These are phyloP conservation scores for Henckelia pumila DNA, from an alignment of 257 asterid genomes.

Conservation along the genomic window DNA sequence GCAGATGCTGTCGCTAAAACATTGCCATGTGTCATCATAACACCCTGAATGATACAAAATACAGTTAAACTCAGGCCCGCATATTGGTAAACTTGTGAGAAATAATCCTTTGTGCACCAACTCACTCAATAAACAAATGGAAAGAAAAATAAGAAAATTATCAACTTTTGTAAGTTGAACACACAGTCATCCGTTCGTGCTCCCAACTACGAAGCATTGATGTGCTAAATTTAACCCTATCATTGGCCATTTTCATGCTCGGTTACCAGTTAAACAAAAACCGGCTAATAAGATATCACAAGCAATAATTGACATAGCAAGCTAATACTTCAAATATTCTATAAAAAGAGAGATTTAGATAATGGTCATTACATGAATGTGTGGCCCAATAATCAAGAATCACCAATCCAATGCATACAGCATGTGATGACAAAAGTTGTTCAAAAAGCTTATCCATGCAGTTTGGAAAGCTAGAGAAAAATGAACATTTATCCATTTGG, in stretches of 20 bases:
- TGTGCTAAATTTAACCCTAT: not conserved
- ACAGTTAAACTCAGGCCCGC: not conserved
- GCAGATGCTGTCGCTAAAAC: conserved; percentile 90
- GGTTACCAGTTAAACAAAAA: not conserved
- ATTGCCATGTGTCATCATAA: conserved; percentile 96
- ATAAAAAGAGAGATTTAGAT: not conserved
- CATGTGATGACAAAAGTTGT: not conserved
- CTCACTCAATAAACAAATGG: conserved; percentile 17
- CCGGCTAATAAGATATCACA: not conserved
- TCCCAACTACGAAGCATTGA: not conserved
- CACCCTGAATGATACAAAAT: conserved; percentile 60
- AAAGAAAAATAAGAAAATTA: not conserved
- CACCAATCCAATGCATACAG: not conserved
- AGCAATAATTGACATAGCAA: not conserved
- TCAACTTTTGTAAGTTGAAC: not conserved
- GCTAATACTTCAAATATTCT: too few relatives aligned
- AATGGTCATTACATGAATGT: not conserved
- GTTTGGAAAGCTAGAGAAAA: not conserved
- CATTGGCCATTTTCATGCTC: not conserved
- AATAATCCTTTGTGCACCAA: not conserved
- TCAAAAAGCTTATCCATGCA: not conserved
- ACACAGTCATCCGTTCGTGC: not conserved
- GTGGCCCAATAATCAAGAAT: not conserved
- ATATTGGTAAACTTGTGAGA: conserved; percentile 6
- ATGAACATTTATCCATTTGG: too few relatives aligned